phyloP scores from a whole-genome alignment of 176 grass and related monocot species.

The Leersia perrieri region DNA sequence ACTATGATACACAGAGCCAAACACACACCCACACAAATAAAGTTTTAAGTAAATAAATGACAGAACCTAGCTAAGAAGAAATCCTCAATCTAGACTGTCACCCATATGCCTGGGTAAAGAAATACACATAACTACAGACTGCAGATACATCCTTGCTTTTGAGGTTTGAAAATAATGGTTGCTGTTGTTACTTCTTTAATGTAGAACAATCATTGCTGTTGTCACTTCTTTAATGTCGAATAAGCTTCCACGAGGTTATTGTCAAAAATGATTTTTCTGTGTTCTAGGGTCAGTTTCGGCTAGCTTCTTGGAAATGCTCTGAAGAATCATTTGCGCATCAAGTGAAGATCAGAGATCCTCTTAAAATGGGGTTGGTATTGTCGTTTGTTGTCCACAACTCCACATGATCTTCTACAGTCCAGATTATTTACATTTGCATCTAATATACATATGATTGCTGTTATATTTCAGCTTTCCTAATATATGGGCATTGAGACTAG shows the following conservation, averaged over 20 bases:
- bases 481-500: constrained; percentile 78
- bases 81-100: too few relatives aligned
- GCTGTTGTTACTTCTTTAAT: background rate
- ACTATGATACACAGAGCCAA: too few relatives aligned
- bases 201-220: background rate
- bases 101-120: too few relatives aligned
- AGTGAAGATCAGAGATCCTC: constrained; percentile 95
- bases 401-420: constrained; percentile 3
- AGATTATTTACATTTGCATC: constrained; percentile 20
- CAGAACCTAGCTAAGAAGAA: too few relatives aligned
- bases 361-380: constrained; percentile 67
- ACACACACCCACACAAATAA: too few relatives aligned
- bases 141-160: constrained; percentile 19
- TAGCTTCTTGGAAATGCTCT: constrained; percentile 97
- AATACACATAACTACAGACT: background rate
- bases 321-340: constrained; percentile 93
- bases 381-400: constrained; percentile 20
- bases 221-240: background rate
- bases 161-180: background rate
- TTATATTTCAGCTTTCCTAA: constrained; percentile 72
- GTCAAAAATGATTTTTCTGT: constrained; percentile 3
- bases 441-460: constrained; percentile 13
- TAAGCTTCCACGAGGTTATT: background rate
- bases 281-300: constrained; percentile 49
- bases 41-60: too few relatives aligned